Evolutionary conservation across 2,329 filamentous ascomycete species (phyloP), one percentile per base, ranked within the genome.

Genomic region (Talaromyces sp.): DNA sequence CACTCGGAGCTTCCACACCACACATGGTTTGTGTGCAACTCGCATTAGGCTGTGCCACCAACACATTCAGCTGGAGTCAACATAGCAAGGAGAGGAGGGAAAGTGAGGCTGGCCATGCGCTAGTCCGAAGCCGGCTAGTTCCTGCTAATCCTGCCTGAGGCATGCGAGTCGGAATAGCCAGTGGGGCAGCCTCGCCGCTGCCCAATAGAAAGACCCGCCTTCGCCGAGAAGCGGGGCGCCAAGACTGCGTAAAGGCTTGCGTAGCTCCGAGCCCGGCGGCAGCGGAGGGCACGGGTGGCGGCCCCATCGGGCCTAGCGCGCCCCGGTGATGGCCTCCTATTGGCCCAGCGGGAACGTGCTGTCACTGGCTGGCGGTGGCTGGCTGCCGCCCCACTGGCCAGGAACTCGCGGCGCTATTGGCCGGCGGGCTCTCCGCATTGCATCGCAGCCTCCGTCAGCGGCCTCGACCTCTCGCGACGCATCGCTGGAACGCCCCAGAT

Each of bases 381-480:
- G 30, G 50, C 50, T 40, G 40, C 7, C 1, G 61, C 57, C 50
- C 61, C 61, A 59, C 61, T 34, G 56, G 56, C 52, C 61, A 62
- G 61, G 61, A 52, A 56, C 61, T 62, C 44, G 5, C 14, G 16
- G 42, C 9, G 56, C 42, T 36, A 62, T 62, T 59, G 56, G 61
- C 61, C 14, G 5, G 12, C 9, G 14, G 31, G n/a, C 51, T 57
- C 61, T 57, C 47, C 44, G 56, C 56, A 59, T 59, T 27, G 36
- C 42, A 62, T 62, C 60, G 40, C 36, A 42, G 23, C 56, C 30
- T 59, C 61, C 61, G 61, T 57, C 36, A 40, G 36, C 44, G 44
- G 44, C 56, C 57, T 60, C 53, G 47, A 47, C 34, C 57, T 60
- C 36, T 40, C 36, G 36, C 50, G 23, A 44, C 50, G 23, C 60